Base-by-base conservation (phyloP, 768 basidiomycete species). In the Agaricus blazei region DNA sequence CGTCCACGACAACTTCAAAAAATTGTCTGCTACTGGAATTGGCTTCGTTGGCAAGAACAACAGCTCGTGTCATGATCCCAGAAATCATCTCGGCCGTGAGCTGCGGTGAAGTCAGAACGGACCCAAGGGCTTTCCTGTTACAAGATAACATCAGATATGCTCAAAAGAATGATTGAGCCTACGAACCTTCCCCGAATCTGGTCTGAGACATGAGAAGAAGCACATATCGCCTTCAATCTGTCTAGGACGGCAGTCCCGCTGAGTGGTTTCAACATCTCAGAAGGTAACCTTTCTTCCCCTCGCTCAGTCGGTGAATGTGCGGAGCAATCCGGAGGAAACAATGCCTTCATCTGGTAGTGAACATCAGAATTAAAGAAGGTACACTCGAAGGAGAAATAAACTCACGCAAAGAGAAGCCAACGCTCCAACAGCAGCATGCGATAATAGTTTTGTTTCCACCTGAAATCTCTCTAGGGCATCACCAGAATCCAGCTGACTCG, bases 381-480 rank as follows among this genome's bases (percentile, higher is more conserved):
- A 29, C 44, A 45, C 15, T 3, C 8, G 29, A 36, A 2, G 34
- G 37, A 11, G 36, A 23, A 37, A 24, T 28, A 34, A 14, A 85
- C 93, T 73, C 63, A 96, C 93, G 65, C 88, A 90, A 57, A 96
- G 78, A 8, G 91, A 83, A n/a, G 90, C 83, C 71, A 96, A 72
- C 3, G 94, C 90, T 38, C 91, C 87, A n/a, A 88, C 80, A 15
- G 93, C 87, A 14, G 93, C 91, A 62, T 84, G 76, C 0, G 91
- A 93, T 28, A 97, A 72, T 52, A 83, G 60, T 41, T 78, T 75
- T 2, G 87, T 86, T 66, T 94, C 93, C 38, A 79, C 77, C 59
- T 83, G 79, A 62, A 89, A 86, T 24, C 78, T 75, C 62, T 87
- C 85, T 23, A 75, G 64, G 38, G 77, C 75, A 42, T 79, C 75